phyloP scores from a whole-genome alignment of 1,284 basidiomycete species.

The Puccinia hordei region DNA sequence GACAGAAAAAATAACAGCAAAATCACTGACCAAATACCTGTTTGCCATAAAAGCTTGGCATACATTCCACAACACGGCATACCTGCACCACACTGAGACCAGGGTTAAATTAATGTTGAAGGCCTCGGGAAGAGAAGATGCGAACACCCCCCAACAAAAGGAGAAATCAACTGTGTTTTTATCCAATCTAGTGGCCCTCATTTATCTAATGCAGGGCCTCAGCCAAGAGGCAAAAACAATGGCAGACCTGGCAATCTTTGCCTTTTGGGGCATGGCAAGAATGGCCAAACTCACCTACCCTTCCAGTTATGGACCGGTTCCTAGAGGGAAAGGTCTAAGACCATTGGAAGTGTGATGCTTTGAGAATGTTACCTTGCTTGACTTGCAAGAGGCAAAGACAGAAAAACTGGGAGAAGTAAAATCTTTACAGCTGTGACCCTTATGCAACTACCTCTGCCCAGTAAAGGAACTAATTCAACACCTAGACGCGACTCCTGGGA shows the following conservation, averaged over 20 bases:
- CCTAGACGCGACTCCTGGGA: too few relatives aligned
- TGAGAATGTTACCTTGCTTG: too few relatives aligned
- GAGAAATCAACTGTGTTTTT: neutral
- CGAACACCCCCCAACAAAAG: too few relatives aligned
- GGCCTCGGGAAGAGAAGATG: neutral
- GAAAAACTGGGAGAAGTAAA: too few relatives aligned
- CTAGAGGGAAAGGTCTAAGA: too few relatives aligned
- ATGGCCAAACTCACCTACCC: neutral
- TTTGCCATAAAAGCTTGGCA: neutral
- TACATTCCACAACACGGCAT: neutral
- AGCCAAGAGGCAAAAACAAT: neutral
- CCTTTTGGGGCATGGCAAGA: constrained; percentile 5
- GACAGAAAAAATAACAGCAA: neutral
- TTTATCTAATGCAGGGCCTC: too few relatives aligned
- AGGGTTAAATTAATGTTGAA: neutral
- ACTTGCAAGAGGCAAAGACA: too few relatives aligned
- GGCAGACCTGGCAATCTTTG: neutral
- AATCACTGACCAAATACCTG: neutral
- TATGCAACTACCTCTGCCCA: too few relatives aligned
- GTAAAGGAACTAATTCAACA: too few relatives aligned
- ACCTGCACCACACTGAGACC: neutral
- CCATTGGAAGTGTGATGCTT: too few relatives aligned
- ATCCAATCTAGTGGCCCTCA: neutral
- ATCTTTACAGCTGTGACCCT: too few relatives aligned
- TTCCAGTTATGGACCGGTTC: neutral